These are phyloP conservation scores for Hypoxylon sp. DNA, from an alignment of 2,329 filamentous ascomycete species.

Conservation along the genomic window DNA sequence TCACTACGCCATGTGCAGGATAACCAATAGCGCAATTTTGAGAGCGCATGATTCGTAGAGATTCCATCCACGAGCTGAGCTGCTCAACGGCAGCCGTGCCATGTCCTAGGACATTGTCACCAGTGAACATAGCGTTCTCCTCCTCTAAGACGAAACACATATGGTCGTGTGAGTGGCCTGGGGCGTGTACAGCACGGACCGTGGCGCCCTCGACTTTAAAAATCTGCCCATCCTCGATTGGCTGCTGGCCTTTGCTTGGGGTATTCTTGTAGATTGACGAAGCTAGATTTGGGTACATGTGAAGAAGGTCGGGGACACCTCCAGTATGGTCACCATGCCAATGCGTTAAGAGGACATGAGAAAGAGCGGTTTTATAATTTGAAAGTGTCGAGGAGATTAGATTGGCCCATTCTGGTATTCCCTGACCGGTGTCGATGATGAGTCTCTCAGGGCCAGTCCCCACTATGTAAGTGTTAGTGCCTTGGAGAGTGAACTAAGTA, in stretches of 20 bases:
- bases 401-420: constrained; percentile 70
- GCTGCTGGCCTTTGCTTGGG: constrained; percentile 65
- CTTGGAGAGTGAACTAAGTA: constrained; percentile 66
- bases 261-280: constrained; percentile 74
- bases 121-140: constrained; percentile 86
- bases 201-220: constrained; percentile 63
- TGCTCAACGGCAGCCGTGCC: constrained; percentile 88
- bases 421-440: constrained; percentile 81
- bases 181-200: constrained; percentile 57
- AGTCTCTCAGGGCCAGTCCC: constrained; percentile 74
- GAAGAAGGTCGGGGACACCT: constrained; percentile 78
- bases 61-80: constrained; percentile 75
- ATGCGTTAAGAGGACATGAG: constrained; percentile 82
- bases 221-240: constrained; percentile 68
- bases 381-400: constrained; percentile 55
- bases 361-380: constrained; percentile 53
- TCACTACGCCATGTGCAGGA: constrained; percentile 85
- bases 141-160: constrained; percentile 82
- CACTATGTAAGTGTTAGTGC: constrained; percentile 84
- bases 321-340: constrained; percentile 91
- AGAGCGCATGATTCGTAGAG: constrained; percentile 75
- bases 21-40: constrained; percentile 78
- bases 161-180: constrained; percentile 84
- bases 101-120: constrained; percentile 88
- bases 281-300: constrained; percentile 70